These are phyloP conservation scores for Colletotrichum tanaceti DNA, from an alignment of 2,329 filamentous ascomycete species.

Conservation along the genomic window DNA sequence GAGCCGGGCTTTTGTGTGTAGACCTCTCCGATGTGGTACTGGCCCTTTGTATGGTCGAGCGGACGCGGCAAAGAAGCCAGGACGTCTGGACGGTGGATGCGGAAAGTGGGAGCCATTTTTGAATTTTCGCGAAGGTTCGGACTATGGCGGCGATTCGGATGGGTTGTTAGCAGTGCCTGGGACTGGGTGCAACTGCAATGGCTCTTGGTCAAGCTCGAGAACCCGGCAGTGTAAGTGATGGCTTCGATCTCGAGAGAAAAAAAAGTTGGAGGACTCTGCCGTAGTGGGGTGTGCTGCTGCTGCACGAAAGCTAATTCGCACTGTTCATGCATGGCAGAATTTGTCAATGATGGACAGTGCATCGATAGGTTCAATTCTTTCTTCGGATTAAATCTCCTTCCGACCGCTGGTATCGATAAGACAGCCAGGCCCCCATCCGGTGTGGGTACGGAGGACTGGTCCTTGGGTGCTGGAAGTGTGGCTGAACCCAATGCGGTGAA, in stretches of 20 bases:
- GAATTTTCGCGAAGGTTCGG: conserved; percentile 17
- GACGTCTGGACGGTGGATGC: conserved; percentile 73
- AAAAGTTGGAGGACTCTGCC: conserved; percentile 36
- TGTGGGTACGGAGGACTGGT: not conserved
- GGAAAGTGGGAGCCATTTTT: conserved; percentile 68
- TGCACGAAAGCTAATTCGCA: not conserved
- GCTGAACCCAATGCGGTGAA: not conserved
- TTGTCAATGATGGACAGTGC: conserved; percentile 4
- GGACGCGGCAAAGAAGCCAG: conserved; percentile 70
- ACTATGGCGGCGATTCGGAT: not conserved
- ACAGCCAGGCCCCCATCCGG: not conserved
- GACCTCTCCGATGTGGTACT: conserved; percentile 70
- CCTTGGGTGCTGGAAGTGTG: not conserved
- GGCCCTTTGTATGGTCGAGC: conserved; percentile 59
- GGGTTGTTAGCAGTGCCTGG: conserved; percentile 8
- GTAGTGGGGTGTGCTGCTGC: conserved; percentile 33
- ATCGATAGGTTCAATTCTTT: not conserved
- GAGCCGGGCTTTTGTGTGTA: conserved; percentile 68
- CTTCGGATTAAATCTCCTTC: conserved; percentile 18
- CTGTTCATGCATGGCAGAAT: not conserved
- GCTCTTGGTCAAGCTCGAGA: conserved; percentile 16
- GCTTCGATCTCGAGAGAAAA: conserved; percentile 35
- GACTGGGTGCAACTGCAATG: conserved; percentile 30
- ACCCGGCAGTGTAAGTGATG: conserved; percentile 35
- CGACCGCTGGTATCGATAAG: conserved; percentile 24